phyloP scores from a whole-genome alignment of 768 basidiomycete genomes.

The Tephrocybe sp. region DNA sequence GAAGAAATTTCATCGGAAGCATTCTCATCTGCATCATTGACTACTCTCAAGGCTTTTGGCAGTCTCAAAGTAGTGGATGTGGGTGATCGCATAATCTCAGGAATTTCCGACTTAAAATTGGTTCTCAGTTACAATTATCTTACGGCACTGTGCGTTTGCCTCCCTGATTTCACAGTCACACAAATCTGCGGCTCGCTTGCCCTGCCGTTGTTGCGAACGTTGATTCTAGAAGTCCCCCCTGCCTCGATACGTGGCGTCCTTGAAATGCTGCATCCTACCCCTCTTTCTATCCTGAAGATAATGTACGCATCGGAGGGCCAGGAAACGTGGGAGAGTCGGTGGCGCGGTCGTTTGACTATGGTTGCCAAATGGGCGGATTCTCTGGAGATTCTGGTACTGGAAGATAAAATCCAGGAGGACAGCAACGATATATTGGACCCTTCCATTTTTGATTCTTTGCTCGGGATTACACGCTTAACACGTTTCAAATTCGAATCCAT shows the following conservation, averaged over 20 bases:
- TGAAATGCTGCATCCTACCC: neutral
- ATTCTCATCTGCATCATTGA: neutral
- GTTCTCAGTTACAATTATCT: neutral
- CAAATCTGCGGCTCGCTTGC: neutral
- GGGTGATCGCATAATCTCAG: neutral
- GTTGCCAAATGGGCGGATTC: neutral
- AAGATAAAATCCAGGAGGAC: neutral
- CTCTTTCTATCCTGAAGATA: neutral
- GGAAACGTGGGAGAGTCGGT: neutral
- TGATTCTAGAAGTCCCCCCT: neutral
- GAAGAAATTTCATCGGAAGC: neutral
- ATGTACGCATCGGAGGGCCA: neutral
- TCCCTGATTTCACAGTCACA: neutral
- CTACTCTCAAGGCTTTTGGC: neutral
- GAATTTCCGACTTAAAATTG: neutral
- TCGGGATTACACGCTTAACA: neutral
- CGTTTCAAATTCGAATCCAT: neutral
- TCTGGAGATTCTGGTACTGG: conserved; percentile 3
- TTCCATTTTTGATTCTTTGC: neutral
- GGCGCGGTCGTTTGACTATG: neutral
- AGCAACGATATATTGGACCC: neutral
- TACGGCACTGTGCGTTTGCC: neutral
- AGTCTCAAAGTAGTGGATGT: neutral
- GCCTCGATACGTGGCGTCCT: neutral
- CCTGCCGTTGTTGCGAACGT: neutral